Base-by-base conservation (phyloP, 495 filamentous ascomycete species). In the Neurospora sp. region DNA sequence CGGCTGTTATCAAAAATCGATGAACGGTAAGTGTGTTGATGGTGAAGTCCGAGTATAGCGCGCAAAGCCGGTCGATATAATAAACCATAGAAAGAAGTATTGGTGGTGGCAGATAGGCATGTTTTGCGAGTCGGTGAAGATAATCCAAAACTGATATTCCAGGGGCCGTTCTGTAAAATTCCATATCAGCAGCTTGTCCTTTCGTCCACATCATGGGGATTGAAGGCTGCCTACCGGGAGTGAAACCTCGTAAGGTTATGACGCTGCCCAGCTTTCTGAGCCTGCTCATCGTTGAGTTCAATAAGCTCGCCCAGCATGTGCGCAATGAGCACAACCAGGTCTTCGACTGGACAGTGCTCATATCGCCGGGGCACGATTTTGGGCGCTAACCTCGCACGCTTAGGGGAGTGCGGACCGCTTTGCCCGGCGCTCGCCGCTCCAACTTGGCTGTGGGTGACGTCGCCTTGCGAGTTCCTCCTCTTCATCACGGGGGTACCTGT, bases 21-120 rank as follows among this genome's bases (percentile, higher is more conserved):
- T 99, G 96, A 22, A 99, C 94, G 0, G 96, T 99, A 18, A 99
- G 87, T 44, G 92, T 96, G 76, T 91, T 96, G 69, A 99, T 94
- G 42, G 93, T 97, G 82, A 99, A 99, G 20, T 93, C 91, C 8
- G 94, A 91, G 78, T 97, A 98, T 38, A 96, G 83, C 4, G 92
- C 89, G 81, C 94, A 98, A 20, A 99, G 85, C n/a, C 92, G 90
- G 81, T 99, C 96, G 73, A 99, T 98, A 79, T 99, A 99, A 79
- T 95, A 98, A 70, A 99, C 96, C 94, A 99, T 99, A 74, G 93
- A 94, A n/a, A 99, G 87, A n/a, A 99, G 88, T 71, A 99, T 92
- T 7, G 96, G 94, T 7, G 96, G 94, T 8, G 92, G 92, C 1
- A 99, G 87, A 1, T 94, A 97, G 38, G 96, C 96, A 80, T 99